A percentile compares a stretch with the other conserved stretches of the same genome.
phyloP scores from a whole-genome alignment of 805 yeast species.

The Wickerhamiella azyma region DNA sequence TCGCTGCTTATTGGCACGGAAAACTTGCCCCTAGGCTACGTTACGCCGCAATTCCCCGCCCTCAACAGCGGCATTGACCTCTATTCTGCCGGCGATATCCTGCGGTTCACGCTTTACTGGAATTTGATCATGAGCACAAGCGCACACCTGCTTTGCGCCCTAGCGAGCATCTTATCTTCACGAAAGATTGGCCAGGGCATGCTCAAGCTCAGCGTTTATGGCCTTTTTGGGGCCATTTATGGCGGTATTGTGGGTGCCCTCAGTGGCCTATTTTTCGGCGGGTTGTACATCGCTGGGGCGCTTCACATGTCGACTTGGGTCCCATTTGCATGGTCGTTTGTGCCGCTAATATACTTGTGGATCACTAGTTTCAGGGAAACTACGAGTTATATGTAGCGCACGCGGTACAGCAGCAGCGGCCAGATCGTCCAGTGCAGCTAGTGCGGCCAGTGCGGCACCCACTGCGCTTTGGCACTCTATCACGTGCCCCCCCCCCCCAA shows the following conservation, averaged over 20 bases:
- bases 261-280: constrained; percentile 59
- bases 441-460: no score
- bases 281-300: constrained; percentile 65
- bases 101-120: constrained; percentile 79
- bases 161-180: constrained; percentile 41
- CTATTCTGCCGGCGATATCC: constrained; percentile 58
- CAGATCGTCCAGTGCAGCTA: no score
- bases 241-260: constrained; percentile 65
- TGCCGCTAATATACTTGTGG: constrained; percentile 53
- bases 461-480: no score
- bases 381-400: neutral
- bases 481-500: no score
- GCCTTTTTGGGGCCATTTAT: constrained; percentile 27
- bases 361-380: constrained; percentile 39
- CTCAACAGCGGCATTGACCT: constrained; percentile 33
- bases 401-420: no score
- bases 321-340: constrained; percentile 69
- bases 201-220: constrained; percentile 21
- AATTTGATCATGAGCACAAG: constrained; percentile 50
- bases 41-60: constrained; percentile 68
- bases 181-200: constrained; percentile 20
- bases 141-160: constrained; percentile 52
- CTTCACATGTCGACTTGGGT: constrained; percentile 92
- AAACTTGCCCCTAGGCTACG: constrained; percentile 64
- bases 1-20: constrained; percentile 16